Evolutionary conservation across 768 basidiomycete species (phyloP), one percentile per base, ranked within the genome.

Genomic region (Mycena albidolilacea): DNA sequence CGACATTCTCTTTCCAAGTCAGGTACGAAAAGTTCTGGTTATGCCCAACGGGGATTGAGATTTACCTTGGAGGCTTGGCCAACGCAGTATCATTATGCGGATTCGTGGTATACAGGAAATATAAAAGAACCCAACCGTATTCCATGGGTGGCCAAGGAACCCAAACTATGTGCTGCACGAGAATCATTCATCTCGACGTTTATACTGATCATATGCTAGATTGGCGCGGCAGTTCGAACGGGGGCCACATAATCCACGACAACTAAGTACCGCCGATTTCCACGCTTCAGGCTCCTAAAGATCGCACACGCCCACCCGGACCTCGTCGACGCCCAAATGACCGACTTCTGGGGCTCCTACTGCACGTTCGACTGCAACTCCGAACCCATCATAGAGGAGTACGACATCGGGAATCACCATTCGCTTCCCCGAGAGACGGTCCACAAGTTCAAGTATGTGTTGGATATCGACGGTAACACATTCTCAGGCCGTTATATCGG

Each of bases 251-350:
- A 38, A 38, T 38, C 44, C 41, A 14, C n/a, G 1, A 41, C 11
- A 70, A 70, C 50, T 64, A n/a, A n/a, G n/a, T n/a, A 70, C 43
- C 69, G 52, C 43, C 12, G 41, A 8, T 70, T 70, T n/a, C 35
- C 62, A 14, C 69, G 69, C 10, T 70, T 70, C 62, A 41, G 55
- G 41, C 62, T 64, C 41, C 17, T 64, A 54, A 12, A 43, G 15
- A 54, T 70, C 9, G 50, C 62, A n/a, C 52, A 30, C 1, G 41
- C 35, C 9, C 30, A 63, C 41, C 8, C 61, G 8, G 41, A 44
- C 30, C 21, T 64, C 4, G 55, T 70, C 12, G 69, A 70, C 69
- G 60, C 60, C 7, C 23, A 46, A 12, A 62, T 62, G 54, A 21
- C 62, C 14, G 21, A 19, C 9, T 70, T 21, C 15, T 50, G 39